Percentiles rank a stretch among this genome's conserved stretches.
These are phyloP conservation scores for Thermochaetoides thermophila DNA, from an alignment of 495 filamentous ascomycete species.

Conservation along the genomic window DNA sequence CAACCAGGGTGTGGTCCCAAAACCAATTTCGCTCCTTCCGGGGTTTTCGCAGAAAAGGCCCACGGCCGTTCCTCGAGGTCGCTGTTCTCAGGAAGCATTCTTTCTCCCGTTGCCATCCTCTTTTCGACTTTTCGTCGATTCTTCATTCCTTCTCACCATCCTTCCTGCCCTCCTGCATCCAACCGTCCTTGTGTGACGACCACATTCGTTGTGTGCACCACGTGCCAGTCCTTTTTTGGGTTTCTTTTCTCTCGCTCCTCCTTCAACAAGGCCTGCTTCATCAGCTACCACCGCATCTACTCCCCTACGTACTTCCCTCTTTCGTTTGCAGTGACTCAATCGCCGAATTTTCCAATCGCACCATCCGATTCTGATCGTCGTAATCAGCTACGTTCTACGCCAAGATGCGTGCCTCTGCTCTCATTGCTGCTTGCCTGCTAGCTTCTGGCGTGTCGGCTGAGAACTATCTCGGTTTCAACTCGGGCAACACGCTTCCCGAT, in stretches of 20 bases:
- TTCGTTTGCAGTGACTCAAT: conserved; percentile 7
- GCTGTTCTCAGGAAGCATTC: not conserved
- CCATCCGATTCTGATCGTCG: too few species aligned
- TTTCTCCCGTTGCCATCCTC: not conserved
- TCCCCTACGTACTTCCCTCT: not conserved
- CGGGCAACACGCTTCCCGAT: conserved; percentile 28
- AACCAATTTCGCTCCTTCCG: too few species aligned
- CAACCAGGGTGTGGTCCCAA: too few species aligned
- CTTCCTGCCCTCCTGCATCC: conserved; percentile 5
- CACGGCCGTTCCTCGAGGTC: too few species aligned
- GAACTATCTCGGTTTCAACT: conserved; percentile 36
- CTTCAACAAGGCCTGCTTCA: not conserved
- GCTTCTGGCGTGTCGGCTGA: conserved; percentile 20
- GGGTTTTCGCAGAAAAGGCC: too few species aligned
- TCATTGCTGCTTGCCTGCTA: conserved; percentile 17
- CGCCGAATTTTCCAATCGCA: conserved; percentile 7
- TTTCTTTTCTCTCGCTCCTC: conserved; percentile 1
- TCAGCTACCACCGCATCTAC: not conserved
- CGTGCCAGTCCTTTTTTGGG: not conserved
- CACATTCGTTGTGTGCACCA: conserved; percentile 5
- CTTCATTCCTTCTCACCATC: conserved; percentile 2
- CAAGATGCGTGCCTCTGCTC: conserved; percentile 17
- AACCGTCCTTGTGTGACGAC: conserved; percentile 8
- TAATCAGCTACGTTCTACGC: too few species aligned
- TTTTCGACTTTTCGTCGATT: not conserved